Percentiles rank a stretch among this genome's conserved stretches.
Evolutionary conservation across 306 rosid genomes (phyloP).

Genomic region (Cucumis hystrix): DNA sequence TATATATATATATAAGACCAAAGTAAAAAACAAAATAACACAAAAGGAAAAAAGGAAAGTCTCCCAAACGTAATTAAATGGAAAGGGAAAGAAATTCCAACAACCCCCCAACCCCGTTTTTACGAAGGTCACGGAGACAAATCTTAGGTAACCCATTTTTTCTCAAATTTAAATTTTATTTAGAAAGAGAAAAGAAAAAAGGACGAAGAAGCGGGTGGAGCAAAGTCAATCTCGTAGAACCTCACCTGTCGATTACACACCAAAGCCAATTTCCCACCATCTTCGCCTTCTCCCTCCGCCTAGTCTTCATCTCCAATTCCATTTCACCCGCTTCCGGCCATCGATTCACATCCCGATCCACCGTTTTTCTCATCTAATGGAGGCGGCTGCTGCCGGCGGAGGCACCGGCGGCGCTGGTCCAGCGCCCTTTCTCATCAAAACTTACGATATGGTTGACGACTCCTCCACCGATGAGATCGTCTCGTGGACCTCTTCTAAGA

Average conservation of each 20-base stretch:
- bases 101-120: not conserved
- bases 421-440: slow-evolving; percentile 80
- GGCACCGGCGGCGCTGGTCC: slow-evolving; percentile 47
- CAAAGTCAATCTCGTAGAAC: slow-evolving; percentile 3
- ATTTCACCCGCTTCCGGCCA: not conserved
- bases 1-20: too few relatives aligned
- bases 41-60: too few relatives aligned
- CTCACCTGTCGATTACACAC: not conserved
- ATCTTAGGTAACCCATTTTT: not conserved
- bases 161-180: not conserved
- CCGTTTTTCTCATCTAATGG: not conserved
- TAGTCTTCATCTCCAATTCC: not conserved
- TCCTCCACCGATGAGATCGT: slow-evolving; percentile 62
- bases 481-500: slow-evolving; percentile 62
- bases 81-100: too few relatives aligned
- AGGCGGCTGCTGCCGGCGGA: slow-evolving; percentile 31
- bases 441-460: slow-evolving; percentile 93
- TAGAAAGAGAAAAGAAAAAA: not conserved
- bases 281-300: not conserved
- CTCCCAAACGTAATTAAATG: too few relatives aligned
- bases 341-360: slow-evolving; percentile 1
- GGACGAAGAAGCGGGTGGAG: not conserved
- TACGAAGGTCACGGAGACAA: not conserved
- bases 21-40: too few relatives aligned
- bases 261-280: not conserved